Evolutionary conservation across 2,329 filamentous ascomycete genomes (phyloP).

Genomic region (Macrophomina pseudophaseolina): DNA sequence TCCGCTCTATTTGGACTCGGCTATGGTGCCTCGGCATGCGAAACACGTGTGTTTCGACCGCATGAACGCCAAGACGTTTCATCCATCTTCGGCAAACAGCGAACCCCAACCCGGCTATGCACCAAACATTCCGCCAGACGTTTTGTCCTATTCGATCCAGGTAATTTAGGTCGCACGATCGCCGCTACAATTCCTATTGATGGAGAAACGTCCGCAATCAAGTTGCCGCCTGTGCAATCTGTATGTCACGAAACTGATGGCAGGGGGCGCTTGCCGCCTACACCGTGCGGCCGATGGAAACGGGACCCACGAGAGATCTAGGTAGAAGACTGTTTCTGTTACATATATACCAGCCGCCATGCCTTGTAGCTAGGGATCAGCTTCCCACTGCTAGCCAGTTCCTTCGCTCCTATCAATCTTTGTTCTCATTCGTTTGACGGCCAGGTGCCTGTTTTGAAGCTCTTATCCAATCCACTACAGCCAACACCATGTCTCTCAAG

Average conservation of each 20-base stretch:
- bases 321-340: background rate
- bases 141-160: background rate
- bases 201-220: conserved; percentile 21
- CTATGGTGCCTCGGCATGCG: conserved; percentile 8
- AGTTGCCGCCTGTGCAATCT: conserved; percentile 8
- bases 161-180: conserved; percentile 13
- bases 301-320: background rate
- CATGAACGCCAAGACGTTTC: conserved; percentile 25
- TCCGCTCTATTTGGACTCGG: conserved; percentile 16
- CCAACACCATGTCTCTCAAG: conserved; percentile 22
- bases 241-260: background rate
- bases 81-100: conserved; percentile 21
- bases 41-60: conserved; percentile 20
- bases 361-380: conserved; percentile 1
- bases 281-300: conserved; percentile 4
- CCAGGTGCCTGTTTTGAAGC: conserved; percentile 17
- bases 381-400: conserved; percentile 17
- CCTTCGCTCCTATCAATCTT: conserved; percentile 11
- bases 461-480: background rate
- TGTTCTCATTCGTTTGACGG: conserved; percentile 17
- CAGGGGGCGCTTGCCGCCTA: conserved; percentile 1
- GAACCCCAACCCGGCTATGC: background rate
- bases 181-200: conserved; percentile 13
- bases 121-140: conserved; percentile 11
- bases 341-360: conserved; percentile 14